Conservation (phyloP, 2,329 filamentous ascomycete genomes). For the Fusarium algeriense region DNA sequence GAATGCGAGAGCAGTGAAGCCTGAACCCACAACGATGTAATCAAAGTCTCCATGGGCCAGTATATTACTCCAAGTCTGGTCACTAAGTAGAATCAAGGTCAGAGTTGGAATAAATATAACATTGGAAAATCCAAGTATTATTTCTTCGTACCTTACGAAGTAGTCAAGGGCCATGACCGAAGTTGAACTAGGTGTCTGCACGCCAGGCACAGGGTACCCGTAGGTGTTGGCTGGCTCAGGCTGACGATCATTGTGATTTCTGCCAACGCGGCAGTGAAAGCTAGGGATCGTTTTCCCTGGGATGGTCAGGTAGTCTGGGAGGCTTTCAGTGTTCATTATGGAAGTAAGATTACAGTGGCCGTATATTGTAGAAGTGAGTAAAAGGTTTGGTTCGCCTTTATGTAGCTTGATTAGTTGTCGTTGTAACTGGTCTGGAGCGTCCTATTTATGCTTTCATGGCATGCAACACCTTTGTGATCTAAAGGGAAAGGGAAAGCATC, state of each 20-base stretch:
- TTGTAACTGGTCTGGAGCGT: background rate
- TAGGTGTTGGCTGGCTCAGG: slow-evolving; percentile 2
- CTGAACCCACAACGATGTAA: background rate
- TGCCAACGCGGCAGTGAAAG: slow-evolving; percentile 3
- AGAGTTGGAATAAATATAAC: background rate
- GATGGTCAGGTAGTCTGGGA: slow-evolving; percentile 1
- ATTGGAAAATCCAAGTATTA: background rate
- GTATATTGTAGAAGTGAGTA: background rate
- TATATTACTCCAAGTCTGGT: background rate
- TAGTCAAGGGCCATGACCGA: slow-evolving; percentile 6
- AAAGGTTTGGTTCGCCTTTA: background rate
- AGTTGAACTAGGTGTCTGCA: background rate
- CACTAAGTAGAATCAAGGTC: background rate
- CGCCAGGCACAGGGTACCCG: background rate
- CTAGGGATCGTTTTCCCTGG: slow-evolving; percentile 2
- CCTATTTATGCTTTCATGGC: background rate
- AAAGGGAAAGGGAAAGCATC: background rate
- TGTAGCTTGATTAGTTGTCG: background rate
- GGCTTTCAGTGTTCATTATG: background rate
- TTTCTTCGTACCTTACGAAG: background rate
- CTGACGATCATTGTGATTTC: background rate
- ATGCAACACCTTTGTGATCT: background rate
- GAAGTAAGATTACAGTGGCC: background rate
- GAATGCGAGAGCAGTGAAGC: slow-evolving; percentile 1
- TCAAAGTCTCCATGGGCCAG: background rate